phyloP scores from a whole-genome alignment of 345 rosid species.

The Aquilaria sinensis region DNA sequence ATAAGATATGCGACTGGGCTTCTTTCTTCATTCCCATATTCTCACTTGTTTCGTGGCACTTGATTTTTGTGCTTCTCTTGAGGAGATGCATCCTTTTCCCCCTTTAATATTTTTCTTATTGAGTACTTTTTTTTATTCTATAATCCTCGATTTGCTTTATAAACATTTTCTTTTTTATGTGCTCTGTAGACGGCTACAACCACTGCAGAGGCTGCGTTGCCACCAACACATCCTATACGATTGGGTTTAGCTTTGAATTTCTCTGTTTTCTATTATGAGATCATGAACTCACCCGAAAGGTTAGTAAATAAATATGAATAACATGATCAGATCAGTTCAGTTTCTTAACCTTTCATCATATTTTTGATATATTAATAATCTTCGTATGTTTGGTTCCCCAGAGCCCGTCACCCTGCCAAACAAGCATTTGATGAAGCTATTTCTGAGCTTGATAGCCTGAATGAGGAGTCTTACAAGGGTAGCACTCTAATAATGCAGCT shows the following conservation, averaged over 20 bases:
- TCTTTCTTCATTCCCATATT: too few relatives aligned
- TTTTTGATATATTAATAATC: background rate
- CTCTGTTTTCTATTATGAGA: conserved; percentile 84
- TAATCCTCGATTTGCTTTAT: too few relatives aligned
- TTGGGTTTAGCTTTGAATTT: conserved; percentile 83
- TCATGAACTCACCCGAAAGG: conserved; percentile 79
- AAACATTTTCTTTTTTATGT: too few relatives aligned
- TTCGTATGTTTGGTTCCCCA: conserved; percentile 18
- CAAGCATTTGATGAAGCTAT: conserved; percentile 90
- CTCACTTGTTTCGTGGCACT: too few relatives aligned
- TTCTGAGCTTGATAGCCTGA: conserved; percentile 80
- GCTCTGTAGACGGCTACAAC: too few relatives aligned
- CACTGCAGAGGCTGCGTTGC: conserved; percentile 48
- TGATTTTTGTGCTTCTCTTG: too few relatives aligned
- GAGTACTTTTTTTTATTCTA: too few relatives aligned
- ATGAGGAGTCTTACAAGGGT: conserved; percentile 84
- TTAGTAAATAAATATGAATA: conserved; percentile 18
- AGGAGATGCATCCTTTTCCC: too few relatives aligned
- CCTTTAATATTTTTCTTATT: too few relatives aligned
- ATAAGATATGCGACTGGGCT: too few relatives aligned
- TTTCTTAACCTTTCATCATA: background rate
- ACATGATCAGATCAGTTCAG: background rate
- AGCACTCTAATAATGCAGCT: conserved; percentile 90
- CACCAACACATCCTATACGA: conserved; percentile 79
- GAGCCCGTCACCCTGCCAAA: conserved; percentile 62